Base-by-base conservation (phyloP, 805 yeast genomes). In the Zygosaccharomyces bisporus region DNA sequence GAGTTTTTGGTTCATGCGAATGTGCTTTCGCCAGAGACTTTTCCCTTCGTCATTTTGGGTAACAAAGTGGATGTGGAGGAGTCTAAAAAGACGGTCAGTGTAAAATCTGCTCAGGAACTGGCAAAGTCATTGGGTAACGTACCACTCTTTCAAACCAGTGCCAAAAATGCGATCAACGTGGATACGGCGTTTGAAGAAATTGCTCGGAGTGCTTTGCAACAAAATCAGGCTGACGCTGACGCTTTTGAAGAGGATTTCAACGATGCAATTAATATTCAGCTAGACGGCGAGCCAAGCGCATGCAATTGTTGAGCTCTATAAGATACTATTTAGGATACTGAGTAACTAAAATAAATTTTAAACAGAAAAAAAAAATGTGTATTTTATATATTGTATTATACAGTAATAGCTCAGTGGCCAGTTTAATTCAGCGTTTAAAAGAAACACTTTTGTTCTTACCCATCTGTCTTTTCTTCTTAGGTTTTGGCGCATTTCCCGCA, bases 91-190 rank as follows among this genome's bases (percentile, higher is more conserved):
- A 81, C 80, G 35, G 85, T 76, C 63, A 69, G 80, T 60, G 55
- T 72, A 29, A 79, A 79, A 58, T 71, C 76, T 51, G 86, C 83
- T 7, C 79, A 77, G 56, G 78, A 79, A 36, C 74, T 77, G 64
- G 79, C 84, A 43, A 77, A 74, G 44, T 74, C 77, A 39, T 67
- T 76, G 52, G 84, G 95, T 2, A 87, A 89, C 51, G 73, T 89
- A 49, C 98, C 99, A 3, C 81, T 90, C 48, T 91, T 93, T 61
- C 96, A 91, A 67, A 91, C 99, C n/a, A 82, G 93, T 73, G 99
- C 99, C 14, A 93, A 91, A 70, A 96, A 89, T 64, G 89, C 93
- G 12, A 86, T 90, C 39, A 95, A 95, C 56, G 96, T 91, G 27
- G 96, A 90, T 60, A 81, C 85, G 57, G 98, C 98, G 2, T 91